phyloP scores from a whole-genome alignment of 1,284 basidiomycete species.

The Ceratobasidium theobromae region DNA sequence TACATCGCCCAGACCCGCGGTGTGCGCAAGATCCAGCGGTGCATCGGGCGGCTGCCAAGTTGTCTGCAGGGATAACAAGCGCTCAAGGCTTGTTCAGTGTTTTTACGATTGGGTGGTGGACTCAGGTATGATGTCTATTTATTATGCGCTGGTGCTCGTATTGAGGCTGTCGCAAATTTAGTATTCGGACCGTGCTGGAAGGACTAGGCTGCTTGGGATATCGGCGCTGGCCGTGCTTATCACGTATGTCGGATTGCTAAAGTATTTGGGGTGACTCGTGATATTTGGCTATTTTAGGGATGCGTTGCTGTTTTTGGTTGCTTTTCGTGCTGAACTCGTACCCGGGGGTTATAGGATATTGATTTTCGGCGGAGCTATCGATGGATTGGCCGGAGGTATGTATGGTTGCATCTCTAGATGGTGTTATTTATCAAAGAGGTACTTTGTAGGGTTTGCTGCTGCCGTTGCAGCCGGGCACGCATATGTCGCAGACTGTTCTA shows the following conservation, averaged over 20 bases:
- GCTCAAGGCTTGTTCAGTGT: constrained; percentile 34
- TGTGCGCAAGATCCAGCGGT: constrained; percentile 34
- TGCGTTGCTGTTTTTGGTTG: constrained; percentile 65
- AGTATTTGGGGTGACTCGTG: background rate
- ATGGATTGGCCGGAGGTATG: constrained; percentile 78
- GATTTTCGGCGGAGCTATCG: constrained; percentile 66
- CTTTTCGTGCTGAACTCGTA: constrained; percentile 55
- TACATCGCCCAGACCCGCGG: constrained; percentile 27
- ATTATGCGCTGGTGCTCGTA: background rate
- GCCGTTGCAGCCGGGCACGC: constrained; percentile 58
- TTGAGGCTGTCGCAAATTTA: constrained; percentile 39
- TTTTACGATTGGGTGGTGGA: constrained; percentile 45
- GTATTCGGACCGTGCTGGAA: constrained; percentile 79
- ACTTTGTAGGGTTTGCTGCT: constrained; percentile 52
- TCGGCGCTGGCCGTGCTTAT: constrained; percentile 64
- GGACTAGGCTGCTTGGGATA: constrained; percentile 65
- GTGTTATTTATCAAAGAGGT: background rate
- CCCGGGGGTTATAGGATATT: constrained; percentile 85
- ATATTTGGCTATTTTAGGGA: constrained; percentile 48
- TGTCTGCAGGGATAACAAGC: constrained; percentile 21
- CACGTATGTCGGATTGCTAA: constrained; percentile 44
- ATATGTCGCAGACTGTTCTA: constrained; percentile 63
- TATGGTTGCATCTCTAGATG: constrained; percentile 19
- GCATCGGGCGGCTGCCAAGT: constrained; percentile 31
- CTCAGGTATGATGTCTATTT: constrained; percentile 50